Evolutionary conservation across 495 filamentous ascomycete genomes (phyloP), one percentile per base, ranked within the genome.

Genomic region (Trichoderma parareesei): DNA sequence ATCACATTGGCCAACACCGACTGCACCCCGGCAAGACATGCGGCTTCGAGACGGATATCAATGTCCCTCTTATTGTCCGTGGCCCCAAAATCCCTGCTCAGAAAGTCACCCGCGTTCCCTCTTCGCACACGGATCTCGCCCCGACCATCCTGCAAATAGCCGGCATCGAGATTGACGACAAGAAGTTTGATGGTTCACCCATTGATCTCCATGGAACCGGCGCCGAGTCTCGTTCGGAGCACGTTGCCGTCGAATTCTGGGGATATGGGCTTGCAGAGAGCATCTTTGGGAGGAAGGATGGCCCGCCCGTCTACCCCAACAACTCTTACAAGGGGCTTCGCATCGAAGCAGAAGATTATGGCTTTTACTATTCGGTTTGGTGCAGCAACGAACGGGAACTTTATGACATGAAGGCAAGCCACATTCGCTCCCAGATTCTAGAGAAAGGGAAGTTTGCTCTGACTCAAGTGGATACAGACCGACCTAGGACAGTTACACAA

Each of bases 41-140:
- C 64, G 86, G 86, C 1, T 91, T 84, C 62, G 87, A 90, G 67
- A 87, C 90, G 70, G 89, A 92, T 68, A 87, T 90, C 66, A 86
- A 88, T 42, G 82, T 92, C 1, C 88, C 89, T 0, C 75, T 91
- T 5, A 76, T 86, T 14, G 78, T 88, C 44, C 78, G 86, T 4
- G 87, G 87, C 0, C 86, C 87, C 0, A 82, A 84, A 0, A 74
- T 89, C 20, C 73, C 81, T 0, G 61, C 73, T 44, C 78, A 78
- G 0, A 40, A 69, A 16, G 73, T 70, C 2, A 78, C 80, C 7
- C 77, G 86, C 63, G 75, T 83, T 2, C 84, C 90, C 3, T 88
- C 88, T 1, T 82, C 87, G 1, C 88, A 90, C 68, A 84, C 86
- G 0, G 88, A 91, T 67, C 69, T 91, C 3, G 88, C 86, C 2